These are phyloP conservation scores for Penicillium riverlandense DNA, from an alignment of 495 filamentous ascomycete genomes.

Conservation along the genomic window DNA sequence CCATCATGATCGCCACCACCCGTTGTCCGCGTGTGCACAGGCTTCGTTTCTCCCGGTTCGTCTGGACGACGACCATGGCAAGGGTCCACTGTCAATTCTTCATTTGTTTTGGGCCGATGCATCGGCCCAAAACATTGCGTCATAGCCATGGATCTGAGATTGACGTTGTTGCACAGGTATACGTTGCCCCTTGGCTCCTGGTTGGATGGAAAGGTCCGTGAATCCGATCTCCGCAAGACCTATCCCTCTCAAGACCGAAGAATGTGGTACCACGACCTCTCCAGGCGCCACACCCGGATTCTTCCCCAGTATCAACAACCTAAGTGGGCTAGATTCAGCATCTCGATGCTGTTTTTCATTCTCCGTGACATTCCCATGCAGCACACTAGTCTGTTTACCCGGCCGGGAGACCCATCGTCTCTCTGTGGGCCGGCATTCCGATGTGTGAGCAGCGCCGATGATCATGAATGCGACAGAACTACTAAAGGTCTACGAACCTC, in stretches of 20 bases:
- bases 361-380: conserved; percentile 17
- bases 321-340: not conserved
- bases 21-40: too few relatives aligned
- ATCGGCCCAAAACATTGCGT: too few relatives aligned
- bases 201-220: conserved; percentile 6
- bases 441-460: not conserved
- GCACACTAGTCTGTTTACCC: not conserved
- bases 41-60: too few relatives aligned
- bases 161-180: too few relatives aligned
- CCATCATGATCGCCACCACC: too few relatives aligned
- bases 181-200: not conserved
- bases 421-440: conserved; percentile 13
- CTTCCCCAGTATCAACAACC: conserved; percentile 6
- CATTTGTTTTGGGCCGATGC: too few relatives aligned
- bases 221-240: conserved; percentile 11
- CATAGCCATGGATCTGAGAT: too few relatives aligned
- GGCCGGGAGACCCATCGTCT: not conserved
- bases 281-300: conserved; percentile 1
- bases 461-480: conserved; percentile 14
- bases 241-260: conserved; percentile 5
- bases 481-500: conserved; percentile 20
- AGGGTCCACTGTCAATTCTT: too few relatives aligned
- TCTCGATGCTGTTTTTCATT: conserved; percentile 12
- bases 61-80: too few relatives aligned
- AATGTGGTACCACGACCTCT: conserved; percentile 14